Percentiles rank a stretch among this genome's conserved stretches.
phyloP scores from a whole-genome alignment of 2,329 filamentous ascomycete species.

The Calonectria multiphialidica region DNA sequence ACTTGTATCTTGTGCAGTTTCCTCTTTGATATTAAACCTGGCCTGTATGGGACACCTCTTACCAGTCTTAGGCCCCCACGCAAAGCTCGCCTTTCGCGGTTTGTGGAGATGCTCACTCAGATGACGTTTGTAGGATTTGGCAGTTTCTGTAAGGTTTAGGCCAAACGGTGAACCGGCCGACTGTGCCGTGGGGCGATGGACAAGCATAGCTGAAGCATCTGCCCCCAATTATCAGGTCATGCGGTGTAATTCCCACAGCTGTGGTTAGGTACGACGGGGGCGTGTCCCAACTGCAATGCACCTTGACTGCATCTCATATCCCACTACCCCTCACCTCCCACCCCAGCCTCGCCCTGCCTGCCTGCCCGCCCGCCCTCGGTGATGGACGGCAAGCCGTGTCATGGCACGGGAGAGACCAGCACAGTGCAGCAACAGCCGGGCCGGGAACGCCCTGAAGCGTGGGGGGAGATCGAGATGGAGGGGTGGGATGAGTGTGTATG shows the following conservation, averaged over 20 bases:
- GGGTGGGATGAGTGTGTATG: neutral
- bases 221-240: neutral
- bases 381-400: neutral
- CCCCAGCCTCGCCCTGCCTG: too few species aligned
- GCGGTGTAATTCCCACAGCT: neutral
- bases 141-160: neutral
- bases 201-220: neutral
- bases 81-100: neutral
- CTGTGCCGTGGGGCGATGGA: neutral
- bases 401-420: neutral
- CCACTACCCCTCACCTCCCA: neutral
- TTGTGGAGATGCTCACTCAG: neutral
- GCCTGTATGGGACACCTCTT: too few species aligned
- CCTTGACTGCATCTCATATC: neutral
- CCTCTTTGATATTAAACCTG: too few species aligned
- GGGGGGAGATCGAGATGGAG: neutral
- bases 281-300: neutral
- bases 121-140: neutral
- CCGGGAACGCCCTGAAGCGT: slow-evolving; percentile 4
- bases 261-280: neutral
- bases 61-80: too few species aligned
- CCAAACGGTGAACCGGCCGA: neutral
- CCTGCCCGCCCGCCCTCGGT: too few species aligned
- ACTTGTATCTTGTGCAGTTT: too few species aligned
- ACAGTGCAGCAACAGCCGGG: neutral